Evolutionary conservation across 75 land plant species (phyloP).

Genomic region (Sequoiadendron giganteum): DNA sequence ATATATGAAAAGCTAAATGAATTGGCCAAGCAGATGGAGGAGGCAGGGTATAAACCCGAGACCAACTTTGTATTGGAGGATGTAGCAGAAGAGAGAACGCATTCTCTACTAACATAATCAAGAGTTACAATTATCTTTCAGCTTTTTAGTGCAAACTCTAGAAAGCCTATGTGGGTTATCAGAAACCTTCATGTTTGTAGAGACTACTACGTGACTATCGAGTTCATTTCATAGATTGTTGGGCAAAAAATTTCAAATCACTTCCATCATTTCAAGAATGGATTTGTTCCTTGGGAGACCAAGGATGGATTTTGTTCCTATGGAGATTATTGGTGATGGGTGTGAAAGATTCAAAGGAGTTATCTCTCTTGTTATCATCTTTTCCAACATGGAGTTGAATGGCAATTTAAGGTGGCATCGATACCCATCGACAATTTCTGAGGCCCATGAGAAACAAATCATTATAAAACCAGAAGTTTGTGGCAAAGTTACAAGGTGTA

Average conservation of each 20-base stretch:
- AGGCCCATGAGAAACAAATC: neutral
- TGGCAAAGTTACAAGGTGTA: neutral
- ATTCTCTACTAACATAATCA: conserved; percentile 13
- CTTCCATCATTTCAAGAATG: conserved; percentile 13
- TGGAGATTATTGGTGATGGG: conserved; percentile 7
- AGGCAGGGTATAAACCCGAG: conserved; percentile 16
- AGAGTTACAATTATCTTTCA: conserved; percentile 24
- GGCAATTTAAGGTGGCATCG: neutral
- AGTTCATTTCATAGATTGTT: conserved; percentile 6
- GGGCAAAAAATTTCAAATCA: neutral
- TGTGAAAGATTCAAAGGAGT: neutral
- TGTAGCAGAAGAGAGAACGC: conserved; percentile 7
- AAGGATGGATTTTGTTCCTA: conserved; percentile 12
- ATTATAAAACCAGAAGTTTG: neutral
- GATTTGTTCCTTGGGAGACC: neutral
- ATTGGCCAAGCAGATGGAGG: conserved; percentile 8
- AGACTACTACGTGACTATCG: conserved; percentile 15
- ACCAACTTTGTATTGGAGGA: conserved; percentile 13
- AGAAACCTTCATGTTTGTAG: conserved; percentile 10
- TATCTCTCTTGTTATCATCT: neutral
- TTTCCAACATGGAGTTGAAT: neutral
- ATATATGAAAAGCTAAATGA: conserved; percentile 15
- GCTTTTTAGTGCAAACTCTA: conserved; percentile 7
- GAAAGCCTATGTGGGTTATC: neutral
- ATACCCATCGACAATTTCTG: neutral